A percentile compares a stretch with the other conserved stretches of the same genome.
phyloP scores from a whole-genome alignment of 805 yeast species.

The Spathaspora sp. region DNA sequence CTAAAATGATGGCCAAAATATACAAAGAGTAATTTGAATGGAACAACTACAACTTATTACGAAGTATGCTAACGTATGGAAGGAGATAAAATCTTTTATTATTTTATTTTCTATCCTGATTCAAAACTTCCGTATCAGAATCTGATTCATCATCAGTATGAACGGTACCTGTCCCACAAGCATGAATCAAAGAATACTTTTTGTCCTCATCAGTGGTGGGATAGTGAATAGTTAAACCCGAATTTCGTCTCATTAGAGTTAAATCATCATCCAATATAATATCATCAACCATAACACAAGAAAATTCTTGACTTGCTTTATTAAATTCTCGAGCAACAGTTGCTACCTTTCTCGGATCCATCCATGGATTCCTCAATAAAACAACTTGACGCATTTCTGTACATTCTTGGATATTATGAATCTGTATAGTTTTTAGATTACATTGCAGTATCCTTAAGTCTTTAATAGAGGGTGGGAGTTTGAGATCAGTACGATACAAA shows the following conservation, averaged over 20 bases:
- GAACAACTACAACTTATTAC: no score
- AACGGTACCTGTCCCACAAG: background rate
- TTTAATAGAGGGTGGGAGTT: background rate
- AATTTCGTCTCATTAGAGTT: background rate
- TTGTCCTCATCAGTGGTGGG: background rate
- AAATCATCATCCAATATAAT: slow-evolving; percentile 1
- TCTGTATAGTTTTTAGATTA: background rate
- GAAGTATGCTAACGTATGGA: no score
- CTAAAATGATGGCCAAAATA: no score
- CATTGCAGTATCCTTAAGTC: background rate
- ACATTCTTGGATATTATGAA: background rate
- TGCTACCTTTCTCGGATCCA: background rate
- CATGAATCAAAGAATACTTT: slow-evolving; percentile 2
- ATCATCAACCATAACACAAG: background rate
- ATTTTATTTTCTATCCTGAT: background rate
- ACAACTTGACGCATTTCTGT: background rate
- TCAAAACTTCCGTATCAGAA: background rate
- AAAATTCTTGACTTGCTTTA: background rate
- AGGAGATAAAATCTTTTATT: no score
- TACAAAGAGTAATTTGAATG: no score
- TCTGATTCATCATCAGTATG: background rate
- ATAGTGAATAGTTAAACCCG: background rate
- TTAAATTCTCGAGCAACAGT: background rate
- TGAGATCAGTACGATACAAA: background rate
- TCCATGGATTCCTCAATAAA: background rate